These are phyloP conservation scores for Phytophthora brassicae DNA, from an alignment of 352 stramenopile genomes.

Conservation along the genomic window DNA sequence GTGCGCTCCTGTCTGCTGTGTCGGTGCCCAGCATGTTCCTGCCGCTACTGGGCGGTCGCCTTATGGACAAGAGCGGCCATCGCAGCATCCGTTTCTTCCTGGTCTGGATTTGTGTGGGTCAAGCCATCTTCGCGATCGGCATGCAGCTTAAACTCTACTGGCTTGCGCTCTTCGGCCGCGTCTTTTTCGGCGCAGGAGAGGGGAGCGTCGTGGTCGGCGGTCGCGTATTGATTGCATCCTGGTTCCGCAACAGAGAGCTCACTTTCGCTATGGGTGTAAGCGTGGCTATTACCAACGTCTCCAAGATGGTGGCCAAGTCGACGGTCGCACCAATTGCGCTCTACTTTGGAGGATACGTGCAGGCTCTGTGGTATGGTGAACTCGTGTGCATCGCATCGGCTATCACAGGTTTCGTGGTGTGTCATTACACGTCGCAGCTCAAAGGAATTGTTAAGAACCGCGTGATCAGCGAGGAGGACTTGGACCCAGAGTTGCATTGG, in stretches of 20 bases:
- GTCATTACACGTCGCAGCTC: slow-evolving; percentile 59
- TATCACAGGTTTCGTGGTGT: slow-evolving; percentile 55
- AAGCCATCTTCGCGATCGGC: slow-evolving; percentile 76
- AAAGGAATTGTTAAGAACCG: slow-evolving; percentile 67
- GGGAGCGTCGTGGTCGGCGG: slow-evolving; percentile 79
- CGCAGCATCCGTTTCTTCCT: slow-evolving; percentile 81
- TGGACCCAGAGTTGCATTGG: slow-evolving; percentile 65
- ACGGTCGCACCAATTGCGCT: slow-evolving; percentile 85
- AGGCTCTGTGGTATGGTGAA: slow-evolving; percentile 83
- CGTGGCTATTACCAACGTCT: slow-evolving; percentile 89
- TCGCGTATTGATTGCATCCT: slow-evolving; percentile 82
- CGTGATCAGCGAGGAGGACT: slow-evolving; percentile 50
- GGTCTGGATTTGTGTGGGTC: slow-evolving; percentile 77
- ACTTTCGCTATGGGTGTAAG: slow-evolving; percentile 88
- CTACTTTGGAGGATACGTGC: slow-evolving; percentile 84
- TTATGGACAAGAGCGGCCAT: slow-evolving; percentile 82
- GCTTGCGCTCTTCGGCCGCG: slow-evolving; percentile 75
- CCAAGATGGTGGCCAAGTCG: slow-evolving; percentile 91
- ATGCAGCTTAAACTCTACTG: slow-evolving; percentile 77
- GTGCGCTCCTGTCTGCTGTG: slow-evolving; percentile 75
- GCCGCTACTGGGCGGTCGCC: slow-evolving; percentile 69
- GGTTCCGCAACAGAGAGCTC: slow-evolving; percentile 82
- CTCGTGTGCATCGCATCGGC: slow-evolving; percentile 58
- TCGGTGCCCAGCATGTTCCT: slow-evolving; percentile 86
- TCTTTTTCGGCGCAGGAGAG: slow-evolving; percentile 84